Conservation (phyloP, 2,329 filamentous ascomycete species). For the Sclerotiophoma versabilis region DNA sequence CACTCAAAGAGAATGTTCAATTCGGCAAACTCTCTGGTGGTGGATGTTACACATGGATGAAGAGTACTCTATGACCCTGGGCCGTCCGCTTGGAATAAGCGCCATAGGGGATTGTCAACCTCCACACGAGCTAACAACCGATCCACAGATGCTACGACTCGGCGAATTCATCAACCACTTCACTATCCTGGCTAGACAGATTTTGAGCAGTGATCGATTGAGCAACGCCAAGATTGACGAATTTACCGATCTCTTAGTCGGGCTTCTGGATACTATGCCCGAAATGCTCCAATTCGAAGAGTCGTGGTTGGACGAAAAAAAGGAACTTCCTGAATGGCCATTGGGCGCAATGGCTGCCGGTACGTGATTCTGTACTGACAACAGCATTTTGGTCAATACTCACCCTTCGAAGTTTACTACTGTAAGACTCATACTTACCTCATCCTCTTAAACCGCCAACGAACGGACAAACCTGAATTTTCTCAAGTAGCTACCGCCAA, state of each 20-base stretch:
- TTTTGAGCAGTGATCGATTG: constrained; percentile 54
- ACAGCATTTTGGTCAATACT: constrained; percentile 10
- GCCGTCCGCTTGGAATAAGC: constrained; percentile 58
- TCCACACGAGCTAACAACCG: constrained; percentile 54
- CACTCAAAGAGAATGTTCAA: constrained; percentile 50
- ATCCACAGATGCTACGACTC: constrained; percentile 54
- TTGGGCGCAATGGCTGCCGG: constrained; percentile 55
- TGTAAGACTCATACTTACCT: constrained; percentile 59
- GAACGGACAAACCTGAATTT: constrained; percentile 32
- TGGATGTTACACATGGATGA: constrained; percentile 62
- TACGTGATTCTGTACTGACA: constrained; percentile 33
- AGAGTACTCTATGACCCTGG: constrained; percentile 59
- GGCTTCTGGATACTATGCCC: constrained; percentile 56
- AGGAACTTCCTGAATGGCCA: constrained; percentile 55
- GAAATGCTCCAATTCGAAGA: constrained; percentile 56
- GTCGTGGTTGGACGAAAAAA: constrained; percentile 51
- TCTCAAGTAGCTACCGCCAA: neutral
- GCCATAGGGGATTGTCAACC: constrained; percentile 58
- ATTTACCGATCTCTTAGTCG: constrained; percentile 54
- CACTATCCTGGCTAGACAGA: constrained; percentile 57
- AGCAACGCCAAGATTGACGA: constrained; percentile 55
- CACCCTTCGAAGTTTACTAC: constrained; percentile 49
- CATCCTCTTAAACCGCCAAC: constrained; percentile 58
- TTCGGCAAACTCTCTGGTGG: constrained; percentile 59
- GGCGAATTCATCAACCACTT: constrained; percentile 57